Percentiles rank a stretch among this genome's conserved stretches.
phyloP scores from a whole-genome alignment of 2,329 filamentous ascomycete genomes.

The Didymella exigua region DNA sequence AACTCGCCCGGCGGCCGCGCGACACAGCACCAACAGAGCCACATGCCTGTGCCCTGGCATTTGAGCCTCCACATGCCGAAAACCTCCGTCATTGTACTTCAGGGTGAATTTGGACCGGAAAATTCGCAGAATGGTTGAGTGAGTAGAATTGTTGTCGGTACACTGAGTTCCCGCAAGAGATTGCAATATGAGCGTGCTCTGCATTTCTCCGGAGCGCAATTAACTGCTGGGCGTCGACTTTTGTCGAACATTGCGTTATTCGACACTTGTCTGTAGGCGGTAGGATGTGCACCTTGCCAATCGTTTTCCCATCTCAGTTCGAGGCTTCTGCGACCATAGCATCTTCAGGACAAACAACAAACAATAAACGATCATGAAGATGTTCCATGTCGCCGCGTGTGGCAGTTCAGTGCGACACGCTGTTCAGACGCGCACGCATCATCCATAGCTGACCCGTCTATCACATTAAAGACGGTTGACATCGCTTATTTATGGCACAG shows the following conservation, averaged over 20 bases:
- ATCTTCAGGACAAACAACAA: not conserved
- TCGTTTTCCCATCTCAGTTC: not conserved
- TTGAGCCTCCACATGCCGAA: constrained; percentile 11
- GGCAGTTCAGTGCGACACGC: not conserved
- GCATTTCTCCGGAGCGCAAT: not conserved
- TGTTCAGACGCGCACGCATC: not conserved
- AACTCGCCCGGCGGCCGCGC: constrained; percentile 16
- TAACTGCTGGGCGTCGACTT: not conserved
- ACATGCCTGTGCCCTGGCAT: constrained; percentile 12
- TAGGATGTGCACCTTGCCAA: too few species aligned
- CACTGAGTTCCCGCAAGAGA: not conserved
- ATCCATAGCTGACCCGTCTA: not conserved
- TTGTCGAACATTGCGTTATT: too few species aligned
- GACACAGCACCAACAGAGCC: constrained; percentile 15
- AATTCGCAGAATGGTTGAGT: not conserved
- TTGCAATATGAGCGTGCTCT: too few species aligned
- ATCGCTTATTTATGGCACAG: not conserved
- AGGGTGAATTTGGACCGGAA: not conserved
- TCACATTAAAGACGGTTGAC: not conserved
- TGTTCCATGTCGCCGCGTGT: not conserved
- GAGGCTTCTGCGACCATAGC: not conserved
- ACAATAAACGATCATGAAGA: not conserved
- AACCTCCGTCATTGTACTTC: constrained; percentile 1
- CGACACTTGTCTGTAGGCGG: too few species aligned
- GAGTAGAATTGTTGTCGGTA: not conserved